Conservation (phyloP, 2,329 filamentous ascomycete species). For the Ceratocystis colombiana region DNA sequence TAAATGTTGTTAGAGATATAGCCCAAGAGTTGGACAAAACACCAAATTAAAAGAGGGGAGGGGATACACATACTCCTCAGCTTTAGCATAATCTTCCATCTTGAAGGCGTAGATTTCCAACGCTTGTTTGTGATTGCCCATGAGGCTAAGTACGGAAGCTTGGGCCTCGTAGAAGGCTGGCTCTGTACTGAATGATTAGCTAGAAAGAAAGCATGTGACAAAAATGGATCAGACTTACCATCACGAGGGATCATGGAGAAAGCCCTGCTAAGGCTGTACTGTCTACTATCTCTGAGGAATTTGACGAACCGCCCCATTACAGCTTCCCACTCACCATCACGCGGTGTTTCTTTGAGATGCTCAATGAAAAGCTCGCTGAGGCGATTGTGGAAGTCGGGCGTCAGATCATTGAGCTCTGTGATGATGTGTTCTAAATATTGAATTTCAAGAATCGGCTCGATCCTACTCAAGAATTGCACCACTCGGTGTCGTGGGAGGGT, state of each 20-base stretch:
- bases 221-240: conserved; percentile 42
- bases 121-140: conserved; percentile 90
- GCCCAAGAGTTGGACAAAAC: conserved; percentile 23
- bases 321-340: conserved; percentile 43
- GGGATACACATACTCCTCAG: conserved; percentile 63
- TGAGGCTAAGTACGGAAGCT: conserved; percentile 83
- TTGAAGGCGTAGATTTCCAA: conserved; percentile 98
- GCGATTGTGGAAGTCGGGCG: conserved; percentile 76
- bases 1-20: conserved; percentile 26
- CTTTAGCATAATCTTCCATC: conserved; percentile 73
- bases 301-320: conserved; percentile 57
- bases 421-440: conserved; percentile 87
- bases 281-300: conserved; percentile 64
- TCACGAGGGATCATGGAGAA: conserved; percentile 70
- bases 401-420: conserved; percentile 71
- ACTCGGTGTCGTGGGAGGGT: conserved; percentile 69
- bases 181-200: conserved; percentile 42
- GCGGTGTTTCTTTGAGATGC: conserved; percentile 40
- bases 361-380: conserved; percentile 62
- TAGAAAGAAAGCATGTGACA: background rate
- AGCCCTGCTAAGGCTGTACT: conserved; percentile 72
- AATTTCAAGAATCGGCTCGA: conserved; percentile 63
- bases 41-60: background rate
- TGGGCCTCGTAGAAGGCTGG: conserved; percentile 78
- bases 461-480: conserved; percentile 58